Evolutionary conservation across 139 green algal species (phyloP), one percentile per base, ranked within the genome.

Genomic region (Pycnococcus provasolii): DNA sequence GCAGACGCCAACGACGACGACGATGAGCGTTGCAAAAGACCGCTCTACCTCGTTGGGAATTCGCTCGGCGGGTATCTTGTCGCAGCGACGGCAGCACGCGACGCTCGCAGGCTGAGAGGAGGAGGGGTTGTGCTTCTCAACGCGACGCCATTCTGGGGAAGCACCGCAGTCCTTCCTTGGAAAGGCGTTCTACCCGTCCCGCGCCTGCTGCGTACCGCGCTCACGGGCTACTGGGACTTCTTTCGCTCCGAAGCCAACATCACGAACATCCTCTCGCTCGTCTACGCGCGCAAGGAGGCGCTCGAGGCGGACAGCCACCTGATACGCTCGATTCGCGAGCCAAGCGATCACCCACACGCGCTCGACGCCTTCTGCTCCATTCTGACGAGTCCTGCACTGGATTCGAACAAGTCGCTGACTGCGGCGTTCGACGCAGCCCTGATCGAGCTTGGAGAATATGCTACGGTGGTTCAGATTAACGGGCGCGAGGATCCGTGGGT

Each of bases 401-500:
- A 26, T 26, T 26, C 26, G 26, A 26, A 26, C 26, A 77, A 79
- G 51, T 62, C 66, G 4, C 2, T 45, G 45, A 26, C 26, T 26
- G 51, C 65, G n/a, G 57, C 47, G 2, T 88, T 86, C 52, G 77
- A 85, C 43, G 65, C 79, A 8, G 77, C 78, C 64, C 48, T 86
- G 42, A 53, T 41, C 1, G 2, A 2, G 54, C 7, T 68, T 45
- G 3, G 42, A 42, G 59, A 65, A 26, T 26, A 53, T 39, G 42
- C 40, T 7, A 51, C 6, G 7, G 15, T 73, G 55, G 57, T 58
- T 1, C 45, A 71, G 6, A 9, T 70, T 44, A 64, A 71, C 62
- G 62, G 70, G 41, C 41, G 53, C 58, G 78, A 87, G n/a, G 84
- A 87, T 66, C 84, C 81, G 11, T 87, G 84, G 84, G 79, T 90